Base-by-base conservation (phyloP, 306 rosid species). In the Lathyrus aphaca region DNA sequence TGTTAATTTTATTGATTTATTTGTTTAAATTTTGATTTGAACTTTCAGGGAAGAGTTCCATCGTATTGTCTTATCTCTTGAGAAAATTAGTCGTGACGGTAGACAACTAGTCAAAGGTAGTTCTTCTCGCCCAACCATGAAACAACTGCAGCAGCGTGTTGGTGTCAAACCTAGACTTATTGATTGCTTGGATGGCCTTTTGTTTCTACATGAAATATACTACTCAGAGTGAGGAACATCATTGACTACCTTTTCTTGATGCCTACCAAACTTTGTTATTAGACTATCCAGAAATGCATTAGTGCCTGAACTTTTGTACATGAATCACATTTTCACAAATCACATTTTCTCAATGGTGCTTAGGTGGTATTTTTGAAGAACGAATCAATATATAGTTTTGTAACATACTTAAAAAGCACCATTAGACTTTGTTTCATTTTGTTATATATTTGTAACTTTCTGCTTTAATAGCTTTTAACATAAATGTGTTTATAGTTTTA, bases 151-250 rank as follows among this genome's bases (percentile, higher is more conserved):
- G 78, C 96, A 71, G 61, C 83, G 74, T 39, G 77, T 90, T 57
- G 96, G 97, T 48, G 15, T 93, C 59, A 93, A 88, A 68, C 97
- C 97, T 57, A 85, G 84, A 63, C 82, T 90, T 43, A 81, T 60
- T 16, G 83, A 88, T 81, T 93, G 98, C 82, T 73, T 88, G 76
- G 92, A 93, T 29, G 96, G 98, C 64, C 89, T 88, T 74, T 68
- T 68, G 82, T 86, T 84, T 71, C 88, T 93, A 51, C 85, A 82
- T 56, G 83, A 88, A 49, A 86, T 90, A 81, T 84, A 93, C 74
- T 66, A 82, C 74, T 72, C 90, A 6, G 98, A 90, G 98, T 93
- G 83, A 80, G 96, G 15, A 66, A 57, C 69, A 39, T 1, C 51
- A 3, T 23, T 48, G n/a, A 14, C n/a, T 6, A 64, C 13, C 16